Evolutionary conservation across 352 stramenopile species (phyloP).

Genomic region (Globisporangium abappressorium): DNA sequence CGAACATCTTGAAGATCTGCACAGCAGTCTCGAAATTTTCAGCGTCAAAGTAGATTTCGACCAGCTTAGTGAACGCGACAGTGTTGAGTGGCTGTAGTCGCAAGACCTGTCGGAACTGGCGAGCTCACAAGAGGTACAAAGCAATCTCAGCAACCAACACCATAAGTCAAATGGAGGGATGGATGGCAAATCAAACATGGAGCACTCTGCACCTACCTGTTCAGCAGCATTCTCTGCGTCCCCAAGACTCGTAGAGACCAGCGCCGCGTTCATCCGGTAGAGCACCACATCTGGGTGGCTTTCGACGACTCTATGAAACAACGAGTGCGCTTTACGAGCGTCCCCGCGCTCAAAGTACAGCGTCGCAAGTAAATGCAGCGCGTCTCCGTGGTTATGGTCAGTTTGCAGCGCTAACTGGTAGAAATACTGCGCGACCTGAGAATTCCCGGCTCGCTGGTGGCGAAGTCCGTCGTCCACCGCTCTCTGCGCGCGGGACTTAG

Average conservation of each 20-base stretch:
- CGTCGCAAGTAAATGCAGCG: slow-evolving; percentile 48
- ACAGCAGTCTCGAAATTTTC: slow-evolving; percentile 11
- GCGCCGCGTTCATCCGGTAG: slow-evolving; percentile 23
- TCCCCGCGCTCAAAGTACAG: slow-evolving; percentile 24
- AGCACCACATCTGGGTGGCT: slow-evolving; percentile 23
- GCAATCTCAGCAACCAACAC: background rate
- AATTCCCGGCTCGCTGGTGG: slow-evolving; percentile 27
- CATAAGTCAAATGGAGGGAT: background rate
- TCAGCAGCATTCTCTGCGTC: background rate
- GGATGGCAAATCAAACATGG: background rate
- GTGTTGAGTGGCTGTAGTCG: slow-evolving; percentile 19
- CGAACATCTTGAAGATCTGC: slow-evolving; percentile 25
- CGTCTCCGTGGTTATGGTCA: slow-evolving; percentile 23
- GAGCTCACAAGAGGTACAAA: background rate
- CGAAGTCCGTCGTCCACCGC: slow-evolving; percentile 25
- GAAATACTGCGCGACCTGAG: slow-evolving; percentile 25
- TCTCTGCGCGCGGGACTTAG: slow-evolving; percentile 13
- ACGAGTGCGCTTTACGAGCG: slow-evolving; percentile 14
- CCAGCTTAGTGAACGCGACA: slow-evolving; percentile 27
- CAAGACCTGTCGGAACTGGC: slow-evolving; percentile 17
- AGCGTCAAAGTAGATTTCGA: slow-evolving; percentile 17
- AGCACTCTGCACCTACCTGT: slow-evolving; percentile 12
- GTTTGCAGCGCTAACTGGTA: slow-evolving; percentile 25
- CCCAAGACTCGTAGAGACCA: slow-evolving; percentile 1
- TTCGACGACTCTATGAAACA: slow-evolving; percentile 23